Conservation (phyloP, 352 stramenopile genomes). For the Phytophthora colocasiae region DNA sequence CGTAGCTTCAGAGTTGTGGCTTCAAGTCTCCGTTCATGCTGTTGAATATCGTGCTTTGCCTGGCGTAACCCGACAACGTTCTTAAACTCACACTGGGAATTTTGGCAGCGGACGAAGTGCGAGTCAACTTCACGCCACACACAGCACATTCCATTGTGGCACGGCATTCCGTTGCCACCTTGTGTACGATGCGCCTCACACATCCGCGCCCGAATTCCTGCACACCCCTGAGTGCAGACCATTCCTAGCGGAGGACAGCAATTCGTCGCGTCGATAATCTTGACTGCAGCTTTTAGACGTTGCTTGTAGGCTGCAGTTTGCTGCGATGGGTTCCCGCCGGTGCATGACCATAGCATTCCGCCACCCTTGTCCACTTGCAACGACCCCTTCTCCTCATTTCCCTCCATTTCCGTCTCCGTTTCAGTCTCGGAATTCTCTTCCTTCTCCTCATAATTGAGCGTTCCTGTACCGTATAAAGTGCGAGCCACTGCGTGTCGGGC, state of each 20-base stretch:
- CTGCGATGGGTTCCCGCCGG: conserved; percentile 2
- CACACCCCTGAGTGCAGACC: conserved; percentile 51
- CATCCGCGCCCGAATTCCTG: conserved; percentile 60
- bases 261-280: conserved; percentile 66
- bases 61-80: conserved; percentile 71
- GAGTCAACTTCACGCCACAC: conserved; percentile 70
- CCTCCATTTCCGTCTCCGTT: conserved; percentile 43
- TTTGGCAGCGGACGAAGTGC: conserved; percentile 64
- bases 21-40: conserved; percentile 26
- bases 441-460: conserved; percentile 22
- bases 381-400: not conserved
- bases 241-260: conserved; percentile 57
- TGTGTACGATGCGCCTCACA: conserved; percentile 49
- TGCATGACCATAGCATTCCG: conserved; percentile 27
- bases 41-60: conserved; percentile 71
- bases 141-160: conserved; percentile 60
- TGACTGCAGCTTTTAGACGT: conserved; percentile 52
- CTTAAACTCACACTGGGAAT: conserved; percentile 72
- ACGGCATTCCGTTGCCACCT: conserved; percentile 35
- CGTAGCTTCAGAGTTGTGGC: conserved; percentile 16
- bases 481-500: conserved; percentile 21
- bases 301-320: conserved; percentile 45
- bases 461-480: conserved; percentile 30
- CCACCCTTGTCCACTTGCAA: not conserved
- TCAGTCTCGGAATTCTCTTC: conserved; percentile 24